Base-by-base conservation (phyloP, 2,329 filamentous ascomycete species). In the Fusarium graminum region DNA sequence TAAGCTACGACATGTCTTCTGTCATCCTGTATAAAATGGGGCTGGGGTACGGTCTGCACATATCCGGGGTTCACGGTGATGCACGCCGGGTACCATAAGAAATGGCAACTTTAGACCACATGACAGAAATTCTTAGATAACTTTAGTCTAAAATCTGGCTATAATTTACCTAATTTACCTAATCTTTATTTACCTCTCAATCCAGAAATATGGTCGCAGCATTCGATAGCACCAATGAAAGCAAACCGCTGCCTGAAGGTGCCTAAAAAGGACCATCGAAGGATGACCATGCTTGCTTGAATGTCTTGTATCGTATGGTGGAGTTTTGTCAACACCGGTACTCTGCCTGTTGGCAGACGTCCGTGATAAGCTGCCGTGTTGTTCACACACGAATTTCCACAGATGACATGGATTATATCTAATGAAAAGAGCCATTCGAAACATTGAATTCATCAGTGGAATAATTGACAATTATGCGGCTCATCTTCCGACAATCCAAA, bases 51-150 rank as follows among this genome's bases (percentile, higher is more conserved):
- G 14, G 13, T n/a, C 14, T 14, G 9, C 3, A 8, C 9, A 16
- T 16, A 16, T n/a, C n/a, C 25, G 0, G 12, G n/a, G 25, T 59
- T 63, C 47, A 64, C 42, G 42, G 28, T n/a, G 39, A 46, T 22
- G 22, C 22, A 22, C 22, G 4, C 22, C 22, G 6, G 6, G 22
- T 22, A 22, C 22, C n/a, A n/a, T 22, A 22, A 22, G 22, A 22
- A 22, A 6, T 22, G 22, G 6, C 22, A 6, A 6, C 22, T 22
- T 22, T 22, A 6, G 22, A 22, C 22, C 22, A 22, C 22, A 22
- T 22, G 22, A 22, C 22, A 22, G 22, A 22, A 22, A 22, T 6
- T 6, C 22, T 22, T 22, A 22, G 4, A 22, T 22, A 22, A 22
- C 4, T 22, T 22, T 22, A 22, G 22, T 22, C 6, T 6, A 6